Conservation (phyloP, 208 protist species). For the Leishmania turanica region DNA sequence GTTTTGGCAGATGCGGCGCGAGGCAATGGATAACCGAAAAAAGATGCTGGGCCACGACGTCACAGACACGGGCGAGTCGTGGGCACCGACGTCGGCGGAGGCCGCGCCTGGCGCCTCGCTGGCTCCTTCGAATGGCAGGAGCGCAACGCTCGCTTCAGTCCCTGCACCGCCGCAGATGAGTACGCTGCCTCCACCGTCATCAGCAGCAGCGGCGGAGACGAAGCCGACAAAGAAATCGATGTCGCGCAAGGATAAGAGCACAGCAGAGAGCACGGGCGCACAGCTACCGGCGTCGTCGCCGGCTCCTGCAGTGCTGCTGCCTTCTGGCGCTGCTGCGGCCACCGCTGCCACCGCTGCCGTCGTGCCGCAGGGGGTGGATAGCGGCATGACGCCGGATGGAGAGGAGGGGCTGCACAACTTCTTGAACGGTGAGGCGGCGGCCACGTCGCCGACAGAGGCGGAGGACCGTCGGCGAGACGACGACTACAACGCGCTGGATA, state of each 20-base stretch:
- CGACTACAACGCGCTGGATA: slow-evolving; percentile 75
- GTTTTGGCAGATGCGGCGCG: slow-evolving; percentile 91
- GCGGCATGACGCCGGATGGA: slow-evolving; percentile 42
- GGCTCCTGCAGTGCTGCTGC: neutral
- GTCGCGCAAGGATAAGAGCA: neutral
- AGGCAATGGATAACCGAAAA: slow-evolving; percentile 83
- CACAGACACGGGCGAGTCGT: neutral
- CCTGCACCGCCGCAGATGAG: slow-evolving; percentile 3
- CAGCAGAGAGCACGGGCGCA: slow-evolving; percentile 32
- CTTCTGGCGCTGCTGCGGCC: neutral
- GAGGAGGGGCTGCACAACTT: slow-evolving; percentile 63
- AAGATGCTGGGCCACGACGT: slow-evolving; percentile 57
- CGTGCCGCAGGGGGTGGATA: slow-evolving; percentile 2
- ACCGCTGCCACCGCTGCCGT: neutral
- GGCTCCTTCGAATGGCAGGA: neutral
- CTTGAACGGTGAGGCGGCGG: slow-evolving; percentile 61
- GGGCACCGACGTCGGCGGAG: neutral
- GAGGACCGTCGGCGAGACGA: slow-evolving; percentile 48
- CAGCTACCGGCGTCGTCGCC: neutral
- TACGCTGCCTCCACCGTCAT: neutral
- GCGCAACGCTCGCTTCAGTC: neutral
- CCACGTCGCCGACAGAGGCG: slow-evolving; percentile 24
- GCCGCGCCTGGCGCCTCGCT: slow-evolving; percentile 1
- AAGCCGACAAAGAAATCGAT: neutral
- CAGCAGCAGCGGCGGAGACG: neutral